Percentiles rank a stretch among this genome's conserved stretches.
Conservation (phyloP, 2,329 filamentous ascomycete genomes). For the Sordariomycetes sp. region DNA sequence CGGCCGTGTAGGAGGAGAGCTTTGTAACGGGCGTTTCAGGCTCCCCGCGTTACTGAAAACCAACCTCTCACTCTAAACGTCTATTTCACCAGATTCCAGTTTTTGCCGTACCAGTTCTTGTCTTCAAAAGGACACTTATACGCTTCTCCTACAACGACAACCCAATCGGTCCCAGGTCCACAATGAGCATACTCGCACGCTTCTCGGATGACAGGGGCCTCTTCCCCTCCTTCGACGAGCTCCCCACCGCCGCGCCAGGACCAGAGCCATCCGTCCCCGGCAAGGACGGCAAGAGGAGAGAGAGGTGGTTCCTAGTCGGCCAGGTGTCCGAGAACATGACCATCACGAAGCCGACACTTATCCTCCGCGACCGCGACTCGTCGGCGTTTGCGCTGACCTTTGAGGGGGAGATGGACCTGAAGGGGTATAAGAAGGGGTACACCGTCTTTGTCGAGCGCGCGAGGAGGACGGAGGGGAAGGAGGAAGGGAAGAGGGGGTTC, state of each 20-base stretch:
- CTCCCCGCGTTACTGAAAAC: background rate
- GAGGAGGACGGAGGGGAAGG: slow-evolving; percentile 15
- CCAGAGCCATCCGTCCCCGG: slow-evolving; percentile 3
- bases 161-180: background rate
- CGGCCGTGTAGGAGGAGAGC: background rate
- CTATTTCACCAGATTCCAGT: background rate
- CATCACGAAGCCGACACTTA: slow-evolving; percentile 34
- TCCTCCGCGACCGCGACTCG: slow-evolving; percentile 24
- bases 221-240: slow-evolving; percentile 20
- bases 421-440: slow-evolving; percentile 23
- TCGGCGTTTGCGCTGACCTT: slow-evolving; percentile 31
- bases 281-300: background rate
- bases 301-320: slow-evolving; percentile 23
- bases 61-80: background rate
- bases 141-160: too few species aligned
- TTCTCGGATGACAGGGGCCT: slow-evolving; percentile 13
- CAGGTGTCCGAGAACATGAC: slow-evolving; percentile 32
- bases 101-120: background rate
- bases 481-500: slow-evolving; percentile 22
- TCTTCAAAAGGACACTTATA: background rate
- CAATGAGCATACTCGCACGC: slow-evolving; percentile 8
- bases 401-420: slow-evolving; percentile 21
- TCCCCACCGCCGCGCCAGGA: slow-evolving; percentile 10
- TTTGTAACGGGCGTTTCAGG: background rate
- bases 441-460: slow-evolving; percentile 24